Evolutionary conservation across 768 basidiomycete species (phyloP), one percentile per base, ranked within the genome.

Genomic region (Sporobolomyces pararoseus): DNA sequence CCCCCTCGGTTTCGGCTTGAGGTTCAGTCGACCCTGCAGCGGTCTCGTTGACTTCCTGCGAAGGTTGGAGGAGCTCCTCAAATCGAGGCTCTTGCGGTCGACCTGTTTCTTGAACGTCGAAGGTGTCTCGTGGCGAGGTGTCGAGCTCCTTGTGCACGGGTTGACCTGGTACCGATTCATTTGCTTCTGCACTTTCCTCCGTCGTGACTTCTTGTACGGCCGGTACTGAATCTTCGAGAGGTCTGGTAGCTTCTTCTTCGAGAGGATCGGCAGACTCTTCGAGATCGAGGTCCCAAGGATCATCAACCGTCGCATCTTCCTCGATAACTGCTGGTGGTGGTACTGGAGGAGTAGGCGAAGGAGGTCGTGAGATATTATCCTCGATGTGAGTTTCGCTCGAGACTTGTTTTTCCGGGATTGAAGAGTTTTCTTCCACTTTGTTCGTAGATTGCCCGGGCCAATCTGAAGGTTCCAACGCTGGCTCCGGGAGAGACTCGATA

Each of bases 281-380:
- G 31, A 61, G 44, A 23, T 64, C 64, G 34, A 65, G 54, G 32
- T 49, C 64, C 64, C 52, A 57, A 4, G 62, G 62, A 25, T 63
- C 62, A 37, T 63, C 62, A 16, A 21, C 62, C 9, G 21, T 25
- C 2, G 62, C 39, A 39, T 63, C 62, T 1, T 63, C 51, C 1
- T 63, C 62, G 12, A 21, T 23, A 47, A 3, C 6, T 13, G 9
- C 49, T 16, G 14, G 42, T 46, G 64, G 64, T 23, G 53, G 25
- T 10, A 39, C 31, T 7, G 52, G 52, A 14, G 34, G 37, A 44
- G 21, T 52, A 10, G 46, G 61, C 5, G 61, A 63, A 25, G 31
- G 4, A 7, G 61, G n/a, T 5, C 31, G 61, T 4, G 47, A 39
- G 19, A 29, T 29, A 52, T n/a, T 29, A 23, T 62, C 27, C 13